Conservation (phyloP, 1,139 yeast genomes). For the Yamadazyma friedrichii region DNA sequence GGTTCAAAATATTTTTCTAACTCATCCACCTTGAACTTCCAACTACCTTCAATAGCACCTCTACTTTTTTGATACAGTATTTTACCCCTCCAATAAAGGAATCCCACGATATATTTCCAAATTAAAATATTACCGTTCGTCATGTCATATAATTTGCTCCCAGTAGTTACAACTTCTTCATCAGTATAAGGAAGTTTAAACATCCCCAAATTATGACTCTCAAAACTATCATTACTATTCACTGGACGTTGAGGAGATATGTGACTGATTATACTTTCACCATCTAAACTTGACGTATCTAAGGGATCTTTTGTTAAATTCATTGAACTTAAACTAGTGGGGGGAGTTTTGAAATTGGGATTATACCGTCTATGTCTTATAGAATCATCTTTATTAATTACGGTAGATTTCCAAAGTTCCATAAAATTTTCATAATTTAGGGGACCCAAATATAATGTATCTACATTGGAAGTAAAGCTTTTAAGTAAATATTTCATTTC, state of each 20-base stretch:
- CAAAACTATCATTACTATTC: not conserved
- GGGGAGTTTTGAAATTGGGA: not conserved
- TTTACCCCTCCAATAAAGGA: slow-evolving; percentile 11
- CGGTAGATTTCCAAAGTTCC: slow-evolving; percentile 14
- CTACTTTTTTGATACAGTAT: slow-evolving; percentile 10
- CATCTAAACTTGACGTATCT: not conserved
- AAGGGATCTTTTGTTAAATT: not conserved
- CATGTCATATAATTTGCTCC: slow-evolving; percentile 6
- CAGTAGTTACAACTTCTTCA: slow-evolving; percentile 6
- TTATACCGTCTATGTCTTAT: not conserved
- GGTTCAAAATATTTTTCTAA: not conserved
- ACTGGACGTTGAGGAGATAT: not conserved
- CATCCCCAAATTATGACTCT: not conserved
- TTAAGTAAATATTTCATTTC: slow-evolving; percentile 8
- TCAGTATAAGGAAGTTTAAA: slow-evolving; percentile 6
- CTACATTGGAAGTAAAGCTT: slow-evolving; percentile 7
- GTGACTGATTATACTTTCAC: not conserved
- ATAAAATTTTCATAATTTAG: slow-evolving; percentile 10
- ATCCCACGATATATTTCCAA: slow-evolving; percentile 13
- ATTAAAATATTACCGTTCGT: slow-evolving; percentile 19
- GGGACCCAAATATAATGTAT: slow-evolving; percentile 11
- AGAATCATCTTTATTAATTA: slow-evolving; percentile 2
- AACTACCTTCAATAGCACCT: slow-evolving; percentile 10
- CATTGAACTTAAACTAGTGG: slow-evolving; percentile 11
- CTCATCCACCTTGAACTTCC: slow-evolving; percentile 10